Percentiles rank a stretch among this genome's conserved stretches.
These are phyloP conservation scores for Trichosanthes truncata DNA, from an alignment of 306 rosid species.

Conservation along the genomic window DNA sequence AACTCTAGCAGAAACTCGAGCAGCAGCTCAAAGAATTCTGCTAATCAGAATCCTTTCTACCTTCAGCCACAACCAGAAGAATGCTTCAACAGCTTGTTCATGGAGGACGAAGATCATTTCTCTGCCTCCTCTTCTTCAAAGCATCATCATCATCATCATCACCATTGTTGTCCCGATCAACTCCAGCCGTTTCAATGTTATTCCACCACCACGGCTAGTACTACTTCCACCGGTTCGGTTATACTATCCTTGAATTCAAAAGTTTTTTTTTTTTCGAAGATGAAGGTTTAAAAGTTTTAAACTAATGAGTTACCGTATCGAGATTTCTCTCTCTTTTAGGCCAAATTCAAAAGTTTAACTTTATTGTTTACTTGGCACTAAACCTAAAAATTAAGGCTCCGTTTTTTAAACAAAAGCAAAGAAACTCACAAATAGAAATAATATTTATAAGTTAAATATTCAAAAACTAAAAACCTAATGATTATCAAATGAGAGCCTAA, in stretches of 20 bases:
- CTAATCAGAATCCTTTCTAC: slow-evolving; percentile 22
- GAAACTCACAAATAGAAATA: too few relatives aligned
- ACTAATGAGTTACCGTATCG: too few relatives aligned
- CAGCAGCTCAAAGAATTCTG: slow-evolving; percentile 59
- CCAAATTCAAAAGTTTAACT: too few relatives aligned
- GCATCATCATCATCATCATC: not conserved
- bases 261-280: too few relatives aligned
- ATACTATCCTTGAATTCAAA: not conserved
- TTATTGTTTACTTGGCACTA: too few relatives aligned
- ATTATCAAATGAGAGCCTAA: too few relatives aligned
- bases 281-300: too few relatives aligned
- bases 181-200: slow-evolving; percentile 16
- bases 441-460: too few relatives aligned
- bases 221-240: slow-evolving; percentile 9
- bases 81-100: slow-evolving; percentile 87
- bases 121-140: slow-evolving; percentile 52
- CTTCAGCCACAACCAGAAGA: slow-evolving; percentile 51
- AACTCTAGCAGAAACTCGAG: slow-evolving; percentile 67
- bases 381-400: too few relatives aligned
- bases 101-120: slow-evolving; percentile 94
- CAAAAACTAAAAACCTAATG: too few relatives aligned
- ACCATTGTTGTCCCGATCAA: slow-evolving; percentile 22
- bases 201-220: slow-evolving; percentile 17
- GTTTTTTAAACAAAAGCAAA: too few relatives aligned
- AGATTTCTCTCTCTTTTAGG: too few relatives aligned